Conservation (phyloP, 1,139 yeast genomes). For the Sugiyamaella grinbergsii region DNA sequence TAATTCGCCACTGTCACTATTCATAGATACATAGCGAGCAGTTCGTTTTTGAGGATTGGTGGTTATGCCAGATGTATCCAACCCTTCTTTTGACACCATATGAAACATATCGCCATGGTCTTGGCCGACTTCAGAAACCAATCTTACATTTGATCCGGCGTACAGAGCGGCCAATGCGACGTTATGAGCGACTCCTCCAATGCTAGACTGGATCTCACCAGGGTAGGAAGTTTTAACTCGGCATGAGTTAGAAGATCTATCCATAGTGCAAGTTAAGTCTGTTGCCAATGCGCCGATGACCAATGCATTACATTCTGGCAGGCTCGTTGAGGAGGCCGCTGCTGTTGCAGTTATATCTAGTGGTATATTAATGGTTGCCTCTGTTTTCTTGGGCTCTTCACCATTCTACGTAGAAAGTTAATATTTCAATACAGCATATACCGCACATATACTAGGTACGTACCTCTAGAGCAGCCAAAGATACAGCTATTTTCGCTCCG, state of each 20-base stretch:
- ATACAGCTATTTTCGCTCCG: slow-evolving; percentile 68
- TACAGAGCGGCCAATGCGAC: slow-evolving; percentile 58
- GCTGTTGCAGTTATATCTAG: not conserved
- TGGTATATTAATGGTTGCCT: not conserved
- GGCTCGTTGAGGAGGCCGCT: too few relatives aligned
- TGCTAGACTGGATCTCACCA: slow-evolving; percentile 55
- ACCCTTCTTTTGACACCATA: slow-evolving; percentile 41
- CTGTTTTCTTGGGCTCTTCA: not conserved
- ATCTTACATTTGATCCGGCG: slow-evolving; percentile 32
- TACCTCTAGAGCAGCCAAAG: slow-evolving; percentile 49
- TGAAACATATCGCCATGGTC: slow-evolving; percentile 53
- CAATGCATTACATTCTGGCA: slow-evolving; percentile 39
- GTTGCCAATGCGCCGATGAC: slow-evolving; percentile 78
- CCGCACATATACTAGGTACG: slow-evolving; percentile 1
- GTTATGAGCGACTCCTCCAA: slow-evolving; percentile 88
- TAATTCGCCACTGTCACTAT: slow-evolving; percentile 61
- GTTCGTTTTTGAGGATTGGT: slow-evolving; percentile 45
- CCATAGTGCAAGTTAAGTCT: slow-evolving; percentile 57
- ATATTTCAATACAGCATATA: not conserved
- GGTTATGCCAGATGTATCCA: slow-evolving; percentile 51
- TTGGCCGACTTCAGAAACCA: slow-evolving; percentile 60
- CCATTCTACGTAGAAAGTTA: not conserved
- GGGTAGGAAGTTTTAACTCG: slow-evolving; percentile 66
- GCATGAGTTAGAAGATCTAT: slow-evolving; percentile 2
- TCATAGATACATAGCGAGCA: slow-evolving; percentile 74